Evolutionary conservation across 352 stramenopile genomes (phyloP).

Genomic region (Phytophthora pini): DNA sequence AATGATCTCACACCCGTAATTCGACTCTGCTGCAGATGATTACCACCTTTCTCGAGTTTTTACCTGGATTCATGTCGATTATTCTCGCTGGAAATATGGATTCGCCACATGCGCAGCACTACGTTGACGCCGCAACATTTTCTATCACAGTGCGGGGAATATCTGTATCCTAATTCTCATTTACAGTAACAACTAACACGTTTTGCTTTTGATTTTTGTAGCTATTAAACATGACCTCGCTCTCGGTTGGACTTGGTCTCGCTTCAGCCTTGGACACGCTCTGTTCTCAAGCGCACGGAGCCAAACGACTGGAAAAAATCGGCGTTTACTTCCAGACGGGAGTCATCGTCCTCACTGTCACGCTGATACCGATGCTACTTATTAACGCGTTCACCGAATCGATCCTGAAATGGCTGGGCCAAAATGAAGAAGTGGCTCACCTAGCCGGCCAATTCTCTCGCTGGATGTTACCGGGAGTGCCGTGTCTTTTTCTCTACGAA

Average conservation of each 20-base stretch:
- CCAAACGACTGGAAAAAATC: slow-evolving; percentile 63
- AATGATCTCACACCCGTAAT: not conserved
- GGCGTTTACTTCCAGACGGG: slow-evolving; percentile 80
- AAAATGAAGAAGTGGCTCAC: slow-evolving; percentile 52
- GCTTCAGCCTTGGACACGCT: slow-evolving; percentile 81
- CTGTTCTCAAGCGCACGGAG: slow-evolving; percentile 69
- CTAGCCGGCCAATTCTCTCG: slow-evolving; percentile 62
- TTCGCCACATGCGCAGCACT: slow-evolving; percentile 51
- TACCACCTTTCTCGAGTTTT: slow-evolving; percentile 50
- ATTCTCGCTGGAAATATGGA: slow-evolving; percentile 66
- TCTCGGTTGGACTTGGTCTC: slow-evolving; percentile 62
- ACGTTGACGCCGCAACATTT: slow-evolving; percentile 53
- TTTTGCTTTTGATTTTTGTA: not conserved
- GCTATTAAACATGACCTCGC: slow-evolving; percentile 21
- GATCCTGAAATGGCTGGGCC: slow-evolving; percentile 48
- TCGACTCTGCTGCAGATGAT: slow-evolving; percentile 19
- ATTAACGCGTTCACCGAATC: slow-evolving; percentile 58
- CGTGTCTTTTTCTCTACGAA: slow-evolving; percentile 81
- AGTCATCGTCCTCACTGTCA: slow-evolving; percentile 51
- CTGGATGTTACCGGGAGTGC: slow-evolving; percentile 59
- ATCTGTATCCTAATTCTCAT: not conserved
- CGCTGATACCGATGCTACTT: slow-evolving; percentile 49
- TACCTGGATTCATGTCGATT: slow-evolving; percentile 46
- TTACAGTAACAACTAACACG: not conserved
- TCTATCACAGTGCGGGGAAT: slow-evolving; percentile 44